phyloP scores from a whole-genome alignment of 495 filamentous ascomycete genomes.

The Beverwykella pulmonaria region DNA sequence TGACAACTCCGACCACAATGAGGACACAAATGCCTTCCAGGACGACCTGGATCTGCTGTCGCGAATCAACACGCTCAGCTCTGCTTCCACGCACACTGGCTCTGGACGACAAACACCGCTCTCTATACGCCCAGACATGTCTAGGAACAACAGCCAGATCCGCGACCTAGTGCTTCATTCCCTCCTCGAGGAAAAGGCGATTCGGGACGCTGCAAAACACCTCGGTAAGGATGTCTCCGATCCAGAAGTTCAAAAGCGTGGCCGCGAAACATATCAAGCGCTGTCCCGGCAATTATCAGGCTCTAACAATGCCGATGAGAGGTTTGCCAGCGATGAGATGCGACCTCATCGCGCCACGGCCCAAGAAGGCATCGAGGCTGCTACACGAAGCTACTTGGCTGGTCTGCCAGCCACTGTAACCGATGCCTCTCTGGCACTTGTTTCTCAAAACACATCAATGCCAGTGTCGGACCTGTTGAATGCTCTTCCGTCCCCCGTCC shows the following conservation, averaged over 20 bases:
- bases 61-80: conserved; percentile 21
- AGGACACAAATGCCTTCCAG: neutral
- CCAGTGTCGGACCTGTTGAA: neutral
- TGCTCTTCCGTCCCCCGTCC: neutral
- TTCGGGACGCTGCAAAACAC: conserved; percentile 31
- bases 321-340: conserved; percentile 25
- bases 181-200: conserved; percentile 39
- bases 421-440: neutral
- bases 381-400: conserved; percentile 15
- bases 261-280: conserved; percentile 22
- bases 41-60: conserved; percentile 16
- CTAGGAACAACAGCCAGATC: conserved; percentile 15
- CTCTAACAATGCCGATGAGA: conserved; percentile 7
- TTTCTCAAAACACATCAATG: neutral
- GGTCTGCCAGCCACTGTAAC: neutral
- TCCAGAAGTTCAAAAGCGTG: conserved; percentile 37
- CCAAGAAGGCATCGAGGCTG: conserved; percentile 18
- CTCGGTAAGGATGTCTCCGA: conserved; percentile 27
- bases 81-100: neutral
- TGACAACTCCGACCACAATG: neutral
- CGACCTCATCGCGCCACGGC: conserved; percentile 8
- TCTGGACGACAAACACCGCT: conserved; percentile 10
- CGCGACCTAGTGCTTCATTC: conserved; percentile 39
- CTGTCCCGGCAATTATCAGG: conserved; percentile 22
- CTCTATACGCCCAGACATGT: conserved; percentile 3